Conservation (phyloP, 495 filamentous ascomycete genomes). For the Podospora appendiculata region DNA sequence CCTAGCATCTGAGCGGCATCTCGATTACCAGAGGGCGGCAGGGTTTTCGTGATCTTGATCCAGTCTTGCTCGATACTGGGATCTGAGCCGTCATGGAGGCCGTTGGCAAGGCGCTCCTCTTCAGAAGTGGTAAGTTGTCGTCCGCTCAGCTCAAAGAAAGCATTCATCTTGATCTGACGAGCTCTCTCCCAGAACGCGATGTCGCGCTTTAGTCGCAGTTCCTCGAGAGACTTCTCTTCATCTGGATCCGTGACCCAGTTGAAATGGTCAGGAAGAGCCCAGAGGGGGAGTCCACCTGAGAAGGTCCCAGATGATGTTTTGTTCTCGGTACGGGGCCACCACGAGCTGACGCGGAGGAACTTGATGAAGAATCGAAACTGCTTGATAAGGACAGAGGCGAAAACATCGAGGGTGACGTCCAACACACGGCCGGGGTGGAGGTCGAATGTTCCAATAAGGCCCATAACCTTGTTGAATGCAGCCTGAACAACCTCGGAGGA, state of each 20-base stretch:
- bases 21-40: slow-evolving; percentile 78
- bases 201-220: slow-evolving; percentile 57
- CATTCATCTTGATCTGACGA: slow-evolving; percentile 64
- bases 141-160: slow-evolving; percentile 82
- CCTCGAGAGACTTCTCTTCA: slow-evolving; percentile 46
- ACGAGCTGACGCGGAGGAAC: slow-evolving; percentile 81
- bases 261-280: slow-evolving; percentile 68
- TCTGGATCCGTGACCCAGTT: slow-evolving; percentile 53
- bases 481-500: slow-evolving; percentile 42
- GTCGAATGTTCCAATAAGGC: slow-evolving; percentile 48
- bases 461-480: slow-evolving; percentile 58
- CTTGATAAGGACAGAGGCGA: slow-evolving; percentile 38
- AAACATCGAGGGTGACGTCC: slow-evolving; percentile 62
- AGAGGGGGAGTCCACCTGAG: slow-evolving; percentile 59
- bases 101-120: slow-evolving; percentile 36
- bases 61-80: slow-evolving; percentile 54
- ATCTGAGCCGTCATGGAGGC: slow-evolving; percentile 32
- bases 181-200: slow-evolving; percentile 73
- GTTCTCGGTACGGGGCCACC: slow-evolving; percentile 74
- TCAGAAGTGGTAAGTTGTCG: slow-evolving; percentile 45
- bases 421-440: slow-evolving; percentile 76
- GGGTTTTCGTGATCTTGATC: slow-evolving; percentile 69
- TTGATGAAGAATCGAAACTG: slow-evolving; percentile 84
- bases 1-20: slow-evolving; percentile 91
- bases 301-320: slow-evolving; percentile 23